Evolutionary conservation across 2,329 filamentous ascomycete species (phyloP).

Genomic region (Aspergillus floridensis): DNA sequence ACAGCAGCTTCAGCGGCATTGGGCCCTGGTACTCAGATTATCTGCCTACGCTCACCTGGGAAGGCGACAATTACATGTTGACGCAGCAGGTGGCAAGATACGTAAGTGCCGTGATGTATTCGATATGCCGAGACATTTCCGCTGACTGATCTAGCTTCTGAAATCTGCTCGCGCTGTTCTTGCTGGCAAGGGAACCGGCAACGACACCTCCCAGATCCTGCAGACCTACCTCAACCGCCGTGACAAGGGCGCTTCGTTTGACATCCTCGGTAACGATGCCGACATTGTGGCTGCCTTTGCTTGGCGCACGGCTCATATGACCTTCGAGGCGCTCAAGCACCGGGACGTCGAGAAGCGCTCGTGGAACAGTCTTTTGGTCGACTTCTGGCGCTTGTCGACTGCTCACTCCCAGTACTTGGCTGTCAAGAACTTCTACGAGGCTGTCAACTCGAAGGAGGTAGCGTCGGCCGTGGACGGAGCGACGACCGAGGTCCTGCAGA

Average conservation of each 20-base stretch:
- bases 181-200: slow-evolving; percentile 61
- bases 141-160: slow-evolving; percentile 51
- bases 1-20: slow-evolving; percentile 73
- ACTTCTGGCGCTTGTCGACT: slow-evolving; percentile 73
- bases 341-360: slow-evolving; percentile 71
- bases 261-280: slow-evolving; percentile 66
- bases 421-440: slow-evolving; percentile 75
- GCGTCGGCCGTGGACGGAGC: slow-evolving; percentile 55
- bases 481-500: slow-evolving; percentile 60
- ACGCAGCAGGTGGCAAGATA: slow-evolving; percentile 77
- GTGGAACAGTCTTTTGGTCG: slow-evolving; percentile 74
- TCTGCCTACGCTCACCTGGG: slow-evolving; percentile 68
- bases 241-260: slow-evolving; percentile 71
- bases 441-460: slow-evolving; percentile 57
- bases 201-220: slow-evolving; percentile 68
- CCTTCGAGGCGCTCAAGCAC: slow-evolving; percentile 72
- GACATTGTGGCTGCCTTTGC: slow-evolving; percentile 73
- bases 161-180: slow-evolving; percentile 71
- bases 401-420: slow-evolving; percentile 75
- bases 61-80: slow-evolving; percentile 80
- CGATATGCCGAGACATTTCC: neutral
- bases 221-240: slow-evolving; percentile 62
- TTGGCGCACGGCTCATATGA: slow-evolving; percentile 71
- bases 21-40: slow-evolving; percentile 74
- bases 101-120: slow-evolving; percentile 36